Base-by-base conservation (phyloP, 495 filamentous ascomycete species). In the Stereocaulon alpinum region DNA sequence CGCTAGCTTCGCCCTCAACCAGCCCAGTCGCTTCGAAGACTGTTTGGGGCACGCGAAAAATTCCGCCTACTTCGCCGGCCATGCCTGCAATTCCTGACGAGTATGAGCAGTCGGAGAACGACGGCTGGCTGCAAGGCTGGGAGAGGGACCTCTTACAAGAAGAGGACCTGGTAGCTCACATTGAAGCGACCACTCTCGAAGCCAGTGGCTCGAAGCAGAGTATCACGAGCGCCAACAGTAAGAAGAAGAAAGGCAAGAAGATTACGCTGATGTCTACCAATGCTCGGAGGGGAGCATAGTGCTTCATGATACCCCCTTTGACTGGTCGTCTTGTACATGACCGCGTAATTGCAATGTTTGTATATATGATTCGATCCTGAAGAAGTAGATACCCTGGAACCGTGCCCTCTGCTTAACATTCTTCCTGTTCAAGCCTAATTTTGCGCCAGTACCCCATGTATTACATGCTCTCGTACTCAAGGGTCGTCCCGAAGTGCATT, bases 211-310 rank as follows among this genome's bases (percentile, higher is more conserved):
- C 61, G 22, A 61, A 72, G 22, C 65, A 67, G 56, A 66, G 41
- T 50, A 41, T 41, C 15, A 58, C 55, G 29, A 63, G 56, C 49
- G 61, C 68, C 6, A 73, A 73, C 51, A 77, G 77, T 55, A 91
- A 88, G 74, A 90, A 88, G 73, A 95, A 92, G 76, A 96, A 94
- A 74, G 83, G 81, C 55, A 91, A 94, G 74, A 93, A 94, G 77
- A 96, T 96, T 54, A 96, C 89, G 11, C 69, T 96, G 58, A 96
- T 96, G 91, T 91, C 88, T 59, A 96, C 91, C 40, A 88, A 81
- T 68, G 84, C 78, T 43, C 77, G 85, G 61, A 76, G 86, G 68
- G 86, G 81, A 10, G 86, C 86, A 55, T 87, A 75, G 62, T 42
- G 11, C 40, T 49, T 15, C 10, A 30, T 30, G 40, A 55, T 14